These are phyloP conservation scores for Coleophoma eucalyptorum DNA, from an alignment of 2,329 filamentous ascomycete genomes.

Conservation along the genomic window DNA sequence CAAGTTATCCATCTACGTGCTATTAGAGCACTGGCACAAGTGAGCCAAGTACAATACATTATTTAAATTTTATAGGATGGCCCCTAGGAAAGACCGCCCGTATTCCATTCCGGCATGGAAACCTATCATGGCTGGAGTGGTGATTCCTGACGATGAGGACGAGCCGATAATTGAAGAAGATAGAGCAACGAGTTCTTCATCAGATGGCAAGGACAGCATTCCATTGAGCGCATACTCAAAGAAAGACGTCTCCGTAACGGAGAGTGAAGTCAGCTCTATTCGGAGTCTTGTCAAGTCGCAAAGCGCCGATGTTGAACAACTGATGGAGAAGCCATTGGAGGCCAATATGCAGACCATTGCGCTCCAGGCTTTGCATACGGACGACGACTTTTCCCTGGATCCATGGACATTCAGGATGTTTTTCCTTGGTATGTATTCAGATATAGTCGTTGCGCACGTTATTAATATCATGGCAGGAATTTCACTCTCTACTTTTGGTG, in stretches of 20 bases:
- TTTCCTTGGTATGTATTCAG: conserved; percentile 27
- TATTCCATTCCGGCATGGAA: background rate
- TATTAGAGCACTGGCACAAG: background rate
- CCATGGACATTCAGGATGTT: conserved; percentile 34
- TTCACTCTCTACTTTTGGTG: conserved; percentile 31
- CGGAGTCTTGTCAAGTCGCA: conserved; percentile 6
- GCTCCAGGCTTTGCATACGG: conserved; percentile 8
- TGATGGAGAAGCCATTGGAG: conserved; percentile 2
- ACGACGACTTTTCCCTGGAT: conserved; percentile 16
- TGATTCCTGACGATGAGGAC: background rate
- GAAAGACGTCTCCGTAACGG: background rate
- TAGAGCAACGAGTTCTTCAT: background rate
- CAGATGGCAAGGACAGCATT: background rate
- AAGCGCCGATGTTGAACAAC: conserved; percentile 4
- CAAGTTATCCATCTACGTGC: background rate
- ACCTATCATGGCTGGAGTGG: background rate
- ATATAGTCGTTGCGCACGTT: background rate
- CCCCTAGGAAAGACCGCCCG: background rate
- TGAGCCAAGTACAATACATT: background rate
- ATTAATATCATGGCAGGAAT: conserved; percentile 16
- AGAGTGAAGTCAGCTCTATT: background rate
- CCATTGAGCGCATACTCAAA: background rate
- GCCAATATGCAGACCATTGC: conserved; percentile 11
- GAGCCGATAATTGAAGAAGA: background rate
- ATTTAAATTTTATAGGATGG: background rate